These are phyloP conservation scores for Saturnispora besseyi DNA, from an alignment of 805 yeast genomes.

Conservation along the genomic window DNA sequence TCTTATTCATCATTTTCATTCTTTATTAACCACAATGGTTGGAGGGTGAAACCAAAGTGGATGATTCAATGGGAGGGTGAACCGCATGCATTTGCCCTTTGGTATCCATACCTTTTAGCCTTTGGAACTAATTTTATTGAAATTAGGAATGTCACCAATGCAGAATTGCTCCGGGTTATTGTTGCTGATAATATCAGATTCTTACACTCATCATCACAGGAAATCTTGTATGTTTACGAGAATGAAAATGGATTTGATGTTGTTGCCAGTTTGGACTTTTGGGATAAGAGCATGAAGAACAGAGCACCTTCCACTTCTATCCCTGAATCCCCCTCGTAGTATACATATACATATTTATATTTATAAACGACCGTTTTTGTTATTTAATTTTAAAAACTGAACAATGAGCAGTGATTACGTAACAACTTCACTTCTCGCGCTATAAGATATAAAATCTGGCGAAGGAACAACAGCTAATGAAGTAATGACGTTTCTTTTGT, in stretches of 20 bases:
- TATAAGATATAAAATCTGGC: neutral
- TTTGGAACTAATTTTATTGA: conserved; percentile 89
- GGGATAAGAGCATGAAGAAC: conserved; percentile 40
- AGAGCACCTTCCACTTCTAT: conserved; percentile 4
- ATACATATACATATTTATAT: neutral
- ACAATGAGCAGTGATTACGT: neutral
- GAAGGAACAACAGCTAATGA: neutral
- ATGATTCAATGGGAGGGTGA: conserved; percentile 94
- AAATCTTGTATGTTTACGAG: conserved; percentile 86
- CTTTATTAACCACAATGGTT: conserved; percentile 88
- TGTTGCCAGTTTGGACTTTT: conserved; percentile 86
- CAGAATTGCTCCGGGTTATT: conserved; percentile 78
- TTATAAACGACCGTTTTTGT: neutral
- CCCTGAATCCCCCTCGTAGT: neutral
- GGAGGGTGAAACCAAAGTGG: conserved; percentile 93
- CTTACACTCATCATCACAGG: conserved; percentile 84
- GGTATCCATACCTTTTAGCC: conserved; percentile 88
- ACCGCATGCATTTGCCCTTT: conserved; percentile 85
- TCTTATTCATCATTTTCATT: conserved; percentile 91
- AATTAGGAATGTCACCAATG: conserved; percentile 82
- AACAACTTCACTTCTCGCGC: neutral
- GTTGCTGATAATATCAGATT: conserved; percentile 87
- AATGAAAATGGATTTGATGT: conserved; percentile 86
- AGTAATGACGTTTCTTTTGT: neutral
- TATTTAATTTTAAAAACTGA: neutral